These are phyloP conservation scores for Citeromyces hawaiiensis DNA, from an alignment of 1,139 yeast genomes.

Conservation along the genomic window DNA sequence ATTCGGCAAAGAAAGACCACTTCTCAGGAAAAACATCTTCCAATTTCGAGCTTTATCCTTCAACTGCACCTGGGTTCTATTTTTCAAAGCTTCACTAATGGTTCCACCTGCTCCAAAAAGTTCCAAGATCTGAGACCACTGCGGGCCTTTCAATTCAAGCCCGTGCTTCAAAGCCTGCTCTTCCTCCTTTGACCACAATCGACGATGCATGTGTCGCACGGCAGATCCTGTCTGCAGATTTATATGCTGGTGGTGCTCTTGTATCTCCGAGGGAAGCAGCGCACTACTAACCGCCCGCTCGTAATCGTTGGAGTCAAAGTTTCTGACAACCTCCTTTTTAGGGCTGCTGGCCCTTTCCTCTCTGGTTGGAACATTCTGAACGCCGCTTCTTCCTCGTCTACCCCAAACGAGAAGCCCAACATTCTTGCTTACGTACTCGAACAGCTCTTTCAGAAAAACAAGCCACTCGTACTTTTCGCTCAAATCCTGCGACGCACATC, in stretches of 20 bases:
- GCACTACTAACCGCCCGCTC: constrained; percentile 2
- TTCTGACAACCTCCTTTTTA: background rate
- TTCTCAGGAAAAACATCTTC: constrained; percentile 74
- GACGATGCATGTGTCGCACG: constrained; percentile 23
- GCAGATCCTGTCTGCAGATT: constrained; percentile 2
- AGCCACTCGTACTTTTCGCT: constrained; percentile 63
- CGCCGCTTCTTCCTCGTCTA: constrained; percentile 26
- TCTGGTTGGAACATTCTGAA: constrained; percentile 1
- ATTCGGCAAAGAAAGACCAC: constrained; percentile 60
- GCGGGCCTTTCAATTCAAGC: constrained; percentile 74
- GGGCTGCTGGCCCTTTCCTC: background rate
- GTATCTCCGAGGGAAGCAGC: constrained; percentile 30
- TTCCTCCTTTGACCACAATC: constrained; percentile 85
- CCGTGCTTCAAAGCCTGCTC: constrained; percentile 80
- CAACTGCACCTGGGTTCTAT: constrained; percentile 79
- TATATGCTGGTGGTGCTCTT: constrained; percentile 21
- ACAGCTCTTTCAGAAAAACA: constrained; percentile 55
- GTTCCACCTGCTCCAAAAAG: constrained; percentile 89
- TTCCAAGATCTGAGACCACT: constrained; percentile 84
- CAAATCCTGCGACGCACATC: constrained; percentile 33
- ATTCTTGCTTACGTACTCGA: constrained; percentile 68
- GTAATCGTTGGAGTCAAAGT: background rate
- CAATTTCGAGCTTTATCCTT: constrained; percentile 95
- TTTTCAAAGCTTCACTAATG: constrained; percentile 68
- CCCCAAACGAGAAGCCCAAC: constrained; percentile 67